Base-by-base conservation (phyloP, 805 yeast genomes). In the Lipomyces spencermartinsiae region DNA sequence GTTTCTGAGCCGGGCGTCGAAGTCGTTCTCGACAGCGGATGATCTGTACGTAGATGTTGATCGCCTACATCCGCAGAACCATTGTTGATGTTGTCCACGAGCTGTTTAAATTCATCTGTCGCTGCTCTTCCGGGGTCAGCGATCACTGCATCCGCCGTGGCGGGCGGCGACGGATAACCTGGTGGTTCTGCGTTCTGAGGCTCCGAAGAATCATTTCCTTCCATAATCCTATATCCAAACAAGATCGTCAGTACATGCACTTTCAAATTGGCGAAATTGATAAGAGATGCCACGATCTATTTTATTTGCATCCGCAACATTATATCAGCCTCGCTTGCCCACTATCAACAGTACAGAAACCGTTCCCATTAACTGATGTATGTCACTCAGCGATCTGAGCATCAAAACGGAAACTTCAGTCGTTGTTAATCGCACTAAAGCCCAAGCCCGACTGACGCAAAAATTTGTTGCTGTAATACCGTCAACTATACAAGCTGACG, bases 171-270 rank as follows among this genome's bases (percentile, higher is more conserved):
- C 33, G 66, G 58, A 37, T 53, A 53, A 22, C 34, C 34, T 16
- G n/a, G 56, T 31, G 56, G 56, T 53, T 59, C 70, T 34, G 66
- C 25, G 39, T 33, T 63, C 61, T 67, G 64, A 37, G 64, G 22
- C 53, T 51, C 63, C 64, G 65, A 51, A 10, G 61, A 59, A 56
- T 69, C 72, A 66, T 66, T 66, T 63, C 67, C 72, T 39, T 69
- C 72, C 72, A 69, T 69, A 68, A 67, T 69, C 66, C 65, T 69
- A 35, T 25, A 57, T 19, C 34, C 37, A 34, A 59, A n/a, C 19
- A 7, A 39, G 35, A 16, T 37, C 43, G 25, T 43, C 49, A 43
- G 49, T 43, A 19, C 49, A 8, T n/a, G 3, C 10, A 16, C 22
- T 43, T 43, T 4, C 49, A 43, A 43, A 8, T 9, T 43, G 49